Evolutionary conservation across 208 protist species (phyloP), one percentile per base, ranked within the genome.

Genomic region (Strigomonas culicis): DNA sequence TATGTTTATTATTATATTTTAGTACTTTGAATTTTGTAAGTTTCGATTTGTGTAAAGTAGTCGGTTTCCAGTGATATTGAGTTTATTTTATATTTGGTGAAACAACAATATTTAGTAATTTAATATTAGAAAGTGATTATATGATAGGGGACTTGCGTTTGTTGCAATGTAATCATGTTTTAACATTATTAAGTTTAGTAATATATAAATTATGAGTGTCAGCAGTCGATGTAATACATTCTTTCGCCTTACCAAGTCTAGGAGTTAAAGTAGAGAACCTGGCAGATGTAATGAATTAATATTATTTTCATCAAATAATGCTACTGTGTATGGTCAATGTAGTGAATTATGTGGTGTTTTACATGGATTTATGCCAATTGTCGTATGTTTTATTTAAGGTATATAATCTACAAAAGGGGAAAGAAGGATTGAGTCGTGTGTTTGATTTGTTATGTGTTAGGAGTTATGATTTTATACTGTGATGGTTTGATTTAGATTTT

Each of bases 391-490:
- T 86, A 91, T 91, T 78, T 92, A 88, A 84, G 81, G 86, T 93
- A 84, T 88, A 72, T 92, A 92, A 81, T 92, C 79, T 88, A 84
- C 72, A 52, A 77, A 80, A 83, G 74, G 80, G 82, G 79, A 84
- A 90, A 81, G 80, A 90, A 87, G 83, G 83, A 93, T 79, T 90
- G 87, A 93, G 83, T 84, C 83, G 87, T 74, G 68, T 93, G 68
- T 93, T 93, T 84, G 83, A 93, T 90, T 93, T 93, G 70, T 90
- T 90, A 79, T 93, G 83, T 87, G 62, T 93, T 90, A 90, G 86
- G 83, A 93, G 83, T 79, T 93, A 90, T 86, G 86, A 93, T 76
- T 90, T 90, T 74, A 82, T 93, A 55, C 83, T 93, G 66, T 93
- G 86, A 80, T 93, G 86, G 83, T 93, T 93, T 72, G 86, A 93